Base-by-base conservation (phyloP, 148 eudicot genomes). In the Rhododendron molle region DNA sequence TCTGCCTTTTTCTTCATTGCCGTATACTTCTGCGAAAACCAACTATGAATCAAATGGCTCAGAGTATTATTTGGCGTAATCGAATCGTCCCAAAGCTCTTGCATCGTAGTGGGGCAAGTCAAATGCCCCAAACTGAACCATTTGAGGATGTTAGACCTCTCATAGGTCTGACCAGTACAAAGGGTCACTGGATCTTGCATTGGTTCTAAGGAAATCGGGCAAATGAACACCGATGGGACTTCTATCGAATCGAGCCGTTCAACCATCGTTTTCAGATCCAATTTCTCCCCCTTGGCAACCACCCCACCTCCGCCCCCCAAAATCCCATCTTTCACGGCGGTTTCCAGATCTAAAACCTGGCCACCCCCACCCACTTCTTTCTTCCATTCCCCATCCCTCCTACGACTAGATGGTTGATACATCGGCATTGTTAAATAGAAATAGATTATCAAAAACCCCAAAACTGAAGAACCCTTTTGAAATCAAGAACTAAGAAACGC, bases 101-200 rank as follows among this genome's bases (percentile, higher is more conserved):
- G 94, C 92, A 92, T 88, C 78, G 98, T 96, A 16, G 98, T 96
- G 76, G 98, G 98, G 82, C 98, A 96, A 82, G 96, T 96, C 54
- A 88, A 88, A 85, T 93, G 97, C 52, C 98, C 98, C 73, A 96
- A 85, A 80, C 90, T 88, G 12, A 94, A 88, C 98, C 98, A 96
- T 89, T 92, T 94, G 81, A 91, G 89, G 10, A 96, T 96, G 78
- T 96, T 96, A 49, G 89, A 88, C 85, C 92, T 89, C 89, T 96
- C 98, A 60, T 96, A 96, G 20, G 98, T 96, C 85, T 96, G 98
- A 0, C 98, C 98, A 7, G 98, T 96, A 77, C 98, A 96, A 72
- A 96, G 95, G 16, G 98, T 96, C 6, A 96, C 98, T 15, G 98
- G 98, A 90, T 96, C 98, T 89, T 91, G 95, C 98, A 96, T 96